A percentile compares a stretch with the other conserved stretches of the same genome.
Evolutionary conservation across 1,284 basidiomycete genomes (phyloP).

Genomic region (Trichosporon asahii): DNA sequence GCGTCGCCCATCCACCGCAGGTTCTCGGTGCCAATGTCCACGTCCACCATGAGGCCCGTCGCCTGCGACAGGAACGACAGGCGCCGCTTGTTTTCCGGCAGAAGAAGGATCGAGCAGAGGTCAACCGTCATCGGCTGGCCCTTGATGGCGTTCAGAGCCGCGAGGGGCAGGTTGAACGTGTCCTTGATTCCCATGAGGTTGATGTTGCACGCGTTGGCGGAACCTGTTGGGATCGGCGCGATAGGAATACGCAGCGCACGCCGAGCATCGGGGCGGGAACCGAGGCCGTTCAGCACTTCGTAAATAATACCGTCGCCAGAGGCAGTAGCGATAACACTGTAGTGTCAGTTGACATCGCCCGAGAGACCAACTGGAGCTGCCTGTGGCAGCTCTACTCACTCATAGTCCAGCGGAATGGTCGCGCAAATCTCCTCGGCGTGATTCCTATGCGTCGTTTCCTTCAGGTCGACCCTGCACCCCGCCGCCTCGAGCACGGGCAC

Average conservation of each 20-base stretch:
- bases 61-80: slow-evolving; percentile 86
- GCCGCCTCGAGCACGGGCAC: slow-evolving; percentile 78
- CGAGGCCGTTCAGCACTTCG: slow-evolving; percentile 90
- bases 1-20: slow-evolving; percentile 90
- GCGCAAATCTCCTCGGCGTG: slow-evolving; percentile 73
- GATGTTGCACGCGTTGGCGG: slow-evolving; percentile 51
- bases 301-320: slow-evolving; percentile 89
- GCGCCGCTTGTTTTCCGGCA: slow-evolving; percentile 47
- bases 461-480: slow-evolving; percentile 61
- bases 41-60: slow-evolving; percentile 85
- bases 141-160: slow-evolving; percentile 82
- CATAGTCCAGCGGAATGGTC: slow-evolving; percentile 63
- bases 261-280: slow-evolving; percentile 64
- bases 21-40: slow-evolving; percentile 79
- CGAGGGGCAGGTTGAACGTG: slow-evolving; percentile 68
- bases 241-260: slow-evolving; percentile 73
- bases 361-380: neutral
- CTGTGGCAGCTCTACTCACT: slow-evolving; percentile 47
- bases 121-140: slow-evolving; percentile 74
- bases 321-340: slow-evolving; percentile 67
- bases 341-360: slow-evolving; percentile 14
- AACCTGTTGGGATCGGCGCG: slow-evolving; percentile 77
- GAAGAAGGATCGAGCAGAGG: slow-evolving; percentile 65
- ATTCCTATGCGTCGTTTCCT: slow-evolving; percentile 67
- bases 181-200: slow-evolving; percentile 56